Evolutionary conservation across 441 rosid genomes (phyloP), one percentile per base, ranked within the genome.

Genomic region (Viola pubescens): DNA sequence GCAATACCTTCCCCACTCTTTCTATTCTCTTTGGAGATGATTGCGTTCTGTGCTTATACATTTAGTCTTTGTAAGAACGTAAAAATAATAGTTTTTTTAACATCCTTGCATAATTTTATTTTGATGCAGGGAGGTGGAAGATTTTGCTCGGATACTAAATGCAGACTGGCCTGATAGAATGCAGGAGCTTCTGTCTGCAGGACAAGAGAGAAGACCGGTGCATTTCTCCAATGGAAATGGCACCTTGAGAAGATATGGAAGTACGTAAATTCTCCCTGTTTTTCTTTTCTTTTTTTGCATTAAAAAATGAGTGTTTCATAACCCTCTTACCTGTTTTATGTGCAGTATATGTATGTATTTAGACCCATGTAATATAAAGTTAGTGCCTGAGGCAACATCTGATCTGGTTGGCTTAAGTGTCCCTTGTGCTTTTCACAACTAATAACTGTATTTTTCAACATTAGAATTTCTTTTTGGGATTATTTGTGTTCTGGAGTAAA

Each of bases 161-260:
- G 80, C 90, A 37, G 79, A 75, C 60, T 84, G 90, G 87, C 87
- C 87, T 0, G 81, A 84, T 69, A 79, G 87, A 66, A 78, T 79
- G 75, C 79, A 73, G 63, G 86, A 83, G 68, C 72, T 84, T 63
- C 67, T 81, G 26, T 77, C 74, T 40, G 60, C 64, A 52, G 79
- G 85, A 60, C 75, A 72, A 50, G 85, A 80, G 50, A 71, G 73
- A 60, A 73, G 76, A 54, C 72, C 56, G 9, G 61, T 63, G 39
- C 78, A 68, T 40, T 51, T 71, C 26, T 65, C 78, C 7, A 74
- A 76, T 48, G 84, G 82, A 66, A 80, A 80, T 56, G 84, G 75
- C 59, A 61, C 76, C 61, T 49, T 79, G 59, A 72, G 83, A 61
- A 77, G 78, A 73, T 70, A 80, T 71, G 64, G 79, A 79, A 82